These are phyloP conservation scores for Penicillium sp. DNA, from an alignment of 2,329 filamentous ascomycete species.

Conservation along the genomic window DNA sequence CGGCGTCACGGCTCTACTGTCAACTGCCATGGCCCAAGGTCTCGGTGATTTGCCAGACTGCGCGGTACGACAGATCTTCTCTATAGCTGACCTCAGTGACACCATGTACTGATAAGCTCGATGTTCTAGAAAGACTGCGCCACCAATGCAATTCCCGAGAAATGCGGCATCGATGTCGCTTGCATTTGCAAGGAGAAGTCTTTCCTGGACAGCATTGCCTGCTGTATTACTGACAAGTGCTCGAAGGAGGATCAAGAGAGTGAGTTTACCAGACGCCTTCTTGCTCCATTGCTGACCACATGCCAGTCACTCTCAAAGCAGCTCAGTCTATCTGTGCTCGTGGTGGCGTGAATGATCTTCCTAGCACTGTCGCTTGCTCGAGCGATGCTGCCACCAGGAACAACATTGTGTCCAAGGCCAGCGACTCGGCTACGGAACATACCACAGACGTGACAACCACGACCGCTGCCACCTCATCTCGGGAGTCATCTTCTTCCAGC, in stretches of 20 bases:
- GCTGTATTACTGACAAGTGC: conserved; percentile 48
- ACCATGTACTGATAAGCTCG: neutral
- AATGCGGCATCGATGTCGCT: conserved; percentile 39
- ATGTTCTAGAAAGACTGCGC: conserved; percentile 36
- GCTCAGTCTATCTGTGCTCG: conserved; percentile 37
- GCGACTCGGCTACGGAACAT: neutral
- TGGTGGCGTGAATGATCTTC: conserved; percentile 35
- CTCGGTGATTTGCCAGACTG: conserved; percentile 47
- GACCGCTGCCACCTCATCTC: conserved; percentile 16
- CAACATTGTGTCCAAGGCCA: conserved; percentile 13
- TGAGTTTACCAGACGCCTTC: conserved; percentile 14
- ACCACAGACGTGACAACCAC: neutral
- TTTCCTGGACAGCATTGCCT: conserved; percentile 47
- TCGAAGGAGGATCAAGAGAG: conserved; percentile 38
- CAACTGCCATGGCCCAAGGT: conserved; percentile 44
- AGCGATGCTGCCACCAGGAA: conserved; percentile 12
- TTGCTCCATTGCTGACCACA: neutral
- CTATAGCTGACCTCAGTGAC: neutral
- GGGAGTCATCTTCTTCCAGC: conserved; percentile 18
- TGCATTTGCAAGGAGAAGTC: conserved; percentile 47
- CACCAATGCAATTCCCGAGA: conserved; percentile 37
- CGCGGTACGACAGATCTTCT: conserved; percentile 48
- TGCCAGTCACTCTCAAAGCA: conserved; percentile 31
- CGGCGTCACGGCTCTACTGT: conserved; percentile 50
- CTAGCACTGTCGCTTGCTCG: conserved; percentile 29